Base-by-base conservation (phyloP, 768 basidiomycete genomes). In the Mycena maculata region DNA sequence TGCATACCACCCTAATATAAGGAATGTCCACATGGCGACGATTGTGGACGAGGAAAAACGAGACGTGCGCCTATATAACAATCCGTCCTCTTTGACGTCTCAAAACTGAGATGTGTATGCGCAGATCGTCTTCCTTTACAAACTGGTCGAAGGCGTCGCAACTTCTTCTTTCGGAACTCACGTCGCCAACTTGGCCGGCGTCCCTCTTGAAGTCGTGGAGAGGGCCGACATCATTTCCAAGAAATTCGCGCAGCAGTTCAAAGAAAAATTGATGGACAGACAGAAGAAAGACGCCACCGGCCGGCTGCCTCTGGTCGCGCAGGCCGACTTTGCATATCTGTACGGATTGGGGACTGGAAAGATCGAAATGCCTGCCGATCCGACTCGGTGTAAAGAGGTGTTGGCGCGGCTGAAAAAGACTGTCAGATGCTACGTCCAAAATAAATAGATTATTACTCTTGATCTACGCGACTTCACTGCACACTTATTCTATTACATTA, bases 1-100 rank as follows among this genome's bases (percentile, higher is more conserved):
- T 76, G 86, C 87, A 3, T 94, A 95, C 72, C 94, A 96, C 74
- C 92, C 94, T 1, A 98, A 96, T 73, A 93, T 99, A 71, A 85
- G 94, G 61, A 93, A 91, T 60, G 97, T 97, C 92, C 90, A 98
- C 78, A 98, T 99, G 98, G 86, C 92, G 22, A 98, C 97, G 0
- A 84, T 93, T 52, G 92, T 99, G 9, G 94, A 98, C 72, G 95
- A 98, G 55, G 92, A 94, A 69, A 94, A 93, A 75, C 88, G 92
- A 58, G 93, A 94, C 82, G 96, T 93, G 69, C 47, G 84, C 75
- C 33, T 36, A 36, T n/a, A n/a, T 55, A 25, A 65, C 22, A 20
- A 25, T 27, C 47, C 20, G 27, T 23, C 36, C 13, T 38, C 12
- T 56, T 50, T 41, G 22, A 9, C 10, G 41, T 4, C 22, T 25